Percentiles rank a stretch among this genome's conserved stretches.
Evolutionary conservation across 805 yeast species (phyloP).

Genomic region (Hanseniaspora hatyaiensis): DNA sequence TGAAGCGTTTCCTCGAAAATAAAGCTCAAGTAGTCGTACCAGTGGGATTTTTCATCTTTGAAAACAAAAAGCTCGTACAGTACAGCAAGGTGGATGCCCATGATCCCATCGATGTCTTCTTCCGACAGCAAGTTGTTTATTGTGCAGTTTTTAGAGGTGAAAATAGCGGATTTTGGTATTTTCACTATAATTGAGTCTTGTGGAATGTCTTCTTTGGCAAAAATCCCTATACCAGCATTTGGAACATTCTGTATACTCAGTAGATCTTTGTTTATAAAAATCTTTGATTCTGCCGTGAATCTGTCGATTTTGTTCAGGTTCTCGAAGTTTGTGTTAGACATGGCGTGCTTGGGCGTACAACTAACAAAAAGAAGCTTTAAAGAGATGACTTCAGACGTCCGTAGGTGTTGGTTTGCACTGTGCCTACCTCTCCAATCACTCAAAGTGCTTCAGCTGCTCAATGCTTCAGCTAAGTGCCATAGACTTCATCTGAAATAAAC

Average conservation of each 20-base stretch:
- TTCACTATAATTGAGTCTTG: slow-evolving; percentile 38
- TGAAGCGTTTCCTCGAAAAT: slow-evolving; percentile 37
- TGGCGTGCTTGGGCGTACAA: no score
- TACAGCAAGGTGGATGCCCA: slow-evolving; percentile 54
- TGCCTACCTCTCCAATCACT: no score
- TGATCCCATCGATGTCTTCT: slow-evolving; percentile 48
- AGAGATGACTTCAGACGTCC: no score
- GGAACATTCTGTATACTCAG: slow-evolving; percentile 35
- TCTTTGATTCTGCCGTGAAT: slow-evolving; percentile 48
- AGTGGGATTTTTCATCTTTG: slow-evolving; percentile 54
- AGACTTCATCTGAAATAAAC: no score
- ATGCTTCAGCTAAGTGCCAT: no score
- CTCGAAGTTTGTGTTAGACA: slow-evolving; percentile 28
- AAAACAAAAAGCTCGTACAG: slow-evolving; percentile 52
- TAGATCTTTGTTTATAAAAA: slow-evolving; percentile 42
- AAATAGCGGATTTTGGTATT: slow-evolving; percentile 48
- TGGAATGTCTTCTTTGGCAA: slow-evolving; percentile 37
- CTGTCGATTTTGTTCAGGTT: slow-evolving; percentile 28
- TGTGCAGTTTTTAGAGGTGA: slow-evolving; percentile 47
- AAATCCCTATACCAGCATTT: slow-evolving; percentile 65
- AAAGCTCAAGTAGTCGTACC: slow-evolving; percentile 55
- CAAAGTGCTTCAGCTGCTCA: no score
- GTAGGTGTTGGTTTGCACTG: no score
- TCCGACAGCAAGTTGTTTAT: slow-evolving; percentile 61
- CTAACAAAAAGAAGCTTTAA: background rate